Evolutionary conservation across 495 filamentous ascomycete species (phyloP).

Genomic region (Podospora comata): DNA sequence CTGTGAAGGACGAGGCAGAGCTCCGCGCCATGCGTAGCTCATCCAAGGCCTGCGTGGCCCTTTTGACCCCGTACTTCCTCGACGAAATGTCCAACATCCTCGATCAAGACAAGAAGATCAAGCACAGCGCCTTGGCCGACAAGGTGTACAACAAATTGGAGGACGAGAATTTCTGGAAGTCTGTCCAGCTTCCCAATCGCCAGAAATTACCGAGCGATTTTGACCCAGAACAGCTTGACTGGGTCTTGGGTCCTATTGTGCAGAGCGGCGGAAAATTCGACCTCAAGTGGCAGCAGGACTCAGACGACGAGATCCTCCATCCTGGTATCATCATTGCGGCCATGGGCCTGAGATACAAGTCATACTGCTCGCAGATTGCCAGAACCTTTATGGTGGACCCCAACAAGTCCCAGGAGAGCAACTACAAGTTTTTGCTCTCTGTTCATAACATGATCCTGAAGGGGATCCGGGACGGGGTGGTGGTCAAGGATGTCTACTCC

Average conservation of each 20-base stretch:
- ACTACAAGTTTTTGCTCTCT: constrained; percentile 86
- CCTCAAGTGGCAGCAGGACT: constrained; percentile 67
- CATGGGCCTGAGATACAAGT: constrained; percentile 90
- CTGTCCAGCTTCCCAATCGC: constrained; percentile 61
- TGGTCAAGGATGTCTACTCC: constrained; percentile 84
- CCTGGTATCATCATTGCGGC: constrained; percentile 87
- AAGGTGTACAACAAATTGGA: constrained; percentile 90
- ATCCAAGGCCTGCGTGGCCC: constrained; percentile 83
- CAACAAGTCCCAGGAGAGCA: constrained; percentile 87
- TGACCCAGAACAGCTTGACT: constrained; percentile 88
- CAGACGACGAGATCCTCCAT: constrained; percentile 83
- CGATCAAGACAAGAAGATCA: constrained; percentile 94
- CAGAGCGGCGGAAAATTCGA: constrained; percentile 97
- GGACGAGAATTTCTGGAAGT: constrained; percentile 86
- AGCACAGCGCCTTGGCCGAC: constrained; percentile 74
- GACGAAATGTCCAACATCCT: constrained; percentile 96
- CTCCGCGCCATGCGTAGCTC: constrained; percentile 90
- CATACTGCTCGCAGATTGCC: constrained; percentile 84
- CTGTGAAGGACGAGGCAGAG: constrained; percentile 96
- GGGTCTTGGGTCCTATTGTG: constrained; percentile 84
- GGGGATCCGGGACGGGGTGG: constrained; percentile 81
- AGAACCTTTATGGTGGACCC: constrained; percentile 96
- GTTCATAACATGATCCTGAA: constrained; percentile 85
- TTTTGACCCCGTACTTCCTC: constrained; percentile 91
- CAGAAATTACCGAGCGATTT: constrained; percentile 81